These are phyloP conservation scores for Uromyces viciae-fabae DNA, from an alignment of 1,284 basidiomycete genomes.

Conservation along the genomic window DNA sequence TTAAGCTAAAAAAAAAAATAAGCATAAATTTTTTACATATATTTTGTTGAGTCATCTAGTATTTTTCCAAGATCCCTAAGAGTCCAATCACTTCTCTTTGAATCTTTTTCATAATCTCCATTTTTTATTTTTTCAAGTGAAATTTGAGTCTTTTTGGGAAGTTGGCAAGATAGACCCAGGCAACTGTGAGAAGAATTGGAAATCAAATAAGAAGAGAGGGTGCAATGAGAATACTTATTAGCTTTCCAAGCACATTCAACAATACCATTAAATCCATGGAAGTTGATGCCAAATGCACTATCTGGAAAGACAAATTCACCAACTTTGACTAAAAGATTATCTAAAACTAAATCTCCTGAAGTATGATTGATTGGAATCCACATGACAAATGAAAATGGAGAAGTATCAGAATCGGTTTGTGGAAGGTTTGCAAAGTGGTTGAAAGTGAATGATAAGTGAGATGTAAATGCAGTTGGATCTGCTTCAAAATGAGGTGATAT, in stretches of 20 bases:
- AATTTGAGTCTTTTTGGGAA: neutral
- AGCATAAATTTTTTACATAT: too few relatives aligned
- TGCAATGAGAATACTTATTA: neutral
- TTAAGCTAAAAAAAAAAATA: too few relatives aligned
- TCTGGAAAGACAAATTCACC: neutral
- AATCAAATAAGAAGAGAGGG: too few relatives aligned
- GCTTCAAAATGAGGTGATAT: neutral
- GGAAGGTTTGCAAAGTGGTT: neutral
- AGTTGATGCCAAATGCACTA: neutral
- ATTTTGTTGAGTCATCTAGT: too few relatives aligned
- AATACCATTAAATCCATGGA: neutral
- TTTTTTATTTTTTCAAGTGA: neutral
- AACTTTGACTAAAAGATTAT: neutral
- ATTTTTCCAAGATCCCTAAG: too few relatives aligned
- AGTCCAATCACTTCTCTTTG: neutral
- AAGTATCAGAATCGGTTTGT: neutral
- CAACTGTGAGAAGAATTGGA: neutral
- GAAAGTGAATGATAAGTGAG: neutral
- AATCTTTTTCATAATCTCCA: neutral
- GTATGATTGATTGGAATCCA: neutral
- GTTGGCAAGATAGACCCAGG: neutral
- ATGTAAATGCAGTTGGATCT: neutral
- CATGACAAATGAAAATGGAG: neutral
- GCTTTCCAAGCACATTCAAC: neutral
- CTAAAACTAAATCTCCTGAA: neutral